Conservation (phyloP, 1,284 basidiomycete genomes). For the Athelia sp. region DNA sequence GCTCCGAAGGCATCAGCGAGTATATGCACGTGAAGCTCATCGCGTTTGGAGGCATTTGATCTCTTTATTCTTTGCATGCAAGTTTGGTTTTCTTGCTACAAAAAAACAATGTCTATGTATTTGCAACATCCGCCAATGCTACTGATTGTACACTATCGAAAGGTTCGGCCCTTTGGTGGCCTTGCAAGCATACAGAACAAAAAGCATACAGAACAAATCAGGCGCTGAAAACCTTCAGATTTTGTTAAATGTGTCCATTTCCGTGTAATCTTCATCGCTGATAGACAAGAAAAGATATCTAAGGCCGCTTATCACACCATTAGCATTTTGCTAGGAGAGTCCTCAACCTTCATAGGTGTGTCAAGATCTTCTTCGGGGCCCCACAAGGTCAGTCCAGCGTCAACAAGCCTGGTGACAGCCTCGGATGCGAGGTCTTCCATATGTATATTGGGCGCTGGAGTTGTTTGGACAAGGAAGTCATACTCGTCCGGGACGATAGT, state of each 20-base stretch:
- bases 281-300: too few species aligned
- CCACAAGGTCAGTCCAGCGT: conserved; percentile 41
- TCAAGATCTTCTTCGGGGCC: conserved; percentile 11
- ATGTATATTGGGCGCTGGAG: conserved; percentile 28
- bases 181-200: too few species aligned
- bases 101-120: too few species aligned
- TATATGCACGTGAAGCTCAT: conserved; percentile 81
- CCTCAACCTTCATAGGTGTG: conserved; percentile 6
- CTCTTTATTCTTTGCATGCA: background rate
- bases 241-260: too few species aligned
- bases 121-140: too few species aligned
- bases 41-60: conserved; percentile 63
- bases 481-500: conserved; percentile 30
- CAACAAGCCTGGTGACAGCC: conserved; percentile 33
- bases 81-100: too few species aligned
- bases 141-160: too few species aligned
- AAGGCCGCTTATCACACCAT: too few species aligned
- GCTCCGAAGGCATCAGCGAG: conserved; percentile 75
- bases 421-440: conserved; percentile 37
- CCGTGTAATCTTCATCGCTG: too few species aligned
- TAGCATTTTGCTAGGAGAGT: conserved; percentile 17
- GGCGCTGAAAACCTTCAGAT: too few species aligned
- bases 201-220: too few species aligned
- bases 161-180: too few species aligned
- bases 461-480: conserved; percentile 41